Conservation (phyloP, 2,329 filamentous ascomycete species). For the Aspergillus ruber region DNA sequence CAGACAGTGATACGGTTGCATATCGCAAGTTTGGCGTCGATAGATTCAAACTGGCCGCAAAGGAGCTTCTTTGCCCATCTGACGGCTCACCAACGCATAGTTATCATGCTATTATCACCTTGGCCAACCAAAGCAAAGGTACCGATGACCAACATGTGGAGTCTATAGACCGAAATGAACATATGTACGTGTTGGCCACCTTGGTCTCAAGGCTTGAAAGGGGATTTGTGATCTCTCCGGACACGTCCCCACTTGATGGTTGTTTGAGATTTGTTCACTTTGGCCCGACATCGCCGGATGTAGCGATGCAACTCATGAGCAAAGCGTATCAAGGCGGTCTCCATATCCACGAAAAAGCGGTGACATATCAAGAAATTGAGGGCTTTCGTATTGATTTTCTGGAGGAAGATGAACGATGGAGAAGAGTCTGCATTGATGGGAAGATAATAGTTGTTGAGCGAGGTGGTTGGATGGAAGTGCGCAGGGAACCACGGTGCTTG, state of each 20-base stretch:
- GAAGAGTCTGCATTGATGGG: conserved; percentile 86
- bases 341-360: conserved; percentile 49
- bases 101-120: conserved; percentile 50
- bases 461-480: conserved; percentile 65
- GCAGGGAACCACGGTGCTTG: conserved; percentile 17
- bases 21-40: conserved; percentile 71
- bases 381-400: conserved; percentile 59
- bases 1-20: conserved; percentile 78
- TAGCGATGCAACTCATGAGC: conserved; percentile 71
- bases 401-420: conserved; percentile 61
- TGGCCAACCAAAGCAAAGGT: conserved; percentile 22
- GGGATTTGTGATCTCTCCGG: conserved; percentile 74
- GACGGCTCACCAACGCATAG: conserved; percentile 49
- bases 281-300: conserved; percentile 56
- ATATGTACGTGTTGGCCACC: conserved; percentile 71
- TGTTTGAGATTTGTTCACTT: conserved; percentile 69
- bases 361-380: conserved; percentile 67
- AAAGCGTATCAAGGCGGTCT: conserved; percentile 52
- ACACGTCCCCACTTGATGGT: conserved; percentile 63
- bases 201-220: conserved; percentile 76
- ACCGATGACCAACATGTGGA: background rate
- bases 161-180: conserved; percentile 41
- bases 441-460: conserved; percentile 69
- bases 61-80: conserved; percentile 60
- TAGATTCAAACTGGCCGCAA: conserved; percentile 79